phyloP scores from a whole-genome alignment of 1,284 basidiomycete species.

The Leccinum discolor region DNA sequence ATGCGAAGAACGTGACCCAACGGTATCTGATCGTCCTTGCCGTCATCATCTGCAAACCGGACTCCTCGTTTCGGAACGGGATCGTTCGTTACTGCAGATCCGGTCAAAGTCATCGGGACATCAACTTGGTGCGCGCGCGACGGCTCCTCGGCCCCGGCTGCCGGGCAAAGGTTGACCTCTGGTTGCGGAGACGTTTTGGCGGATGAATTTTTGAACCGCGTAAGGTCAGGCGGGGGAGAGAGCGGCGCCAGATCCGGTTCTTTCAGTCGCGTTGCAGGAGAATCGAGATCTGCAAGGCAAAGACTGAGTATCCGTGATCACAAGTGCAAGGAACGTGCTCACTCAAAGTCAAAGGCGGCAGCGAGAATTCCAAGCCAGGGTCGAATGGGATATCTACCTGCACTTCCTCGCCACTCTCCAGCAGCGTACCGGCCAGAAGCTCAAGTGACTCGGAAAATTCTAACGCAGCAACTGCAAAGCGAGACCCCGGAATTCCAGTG shows the following conservation, averaged over 20 bases:
- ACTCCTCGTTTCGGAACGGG: conserved; percentile 57
- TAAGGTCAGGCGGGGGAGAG: background rate
- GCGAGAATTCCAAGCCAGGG: conserved; percentile 16
- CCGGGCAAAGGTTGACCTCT: background rate
- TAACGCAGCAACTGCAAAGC: conserved; percentile 68
- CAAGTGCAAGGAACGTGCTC: conserved; percentile 7
- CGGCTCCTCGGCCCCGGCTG: background rate
- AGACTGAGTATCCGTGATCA: conserved; percentile 13
- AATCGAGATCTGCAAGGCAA: conserved; percentile 22
- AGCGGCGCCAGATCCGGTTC: conserved; percentile 4
- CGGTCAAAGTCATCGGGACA: conserved; percentile 8
- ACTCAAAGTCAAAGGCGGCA: conserved; percentile 19
- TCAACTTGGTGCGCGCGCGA: conserved; percentile 5
- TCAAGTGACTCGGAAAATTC: conserved; percentile 71
- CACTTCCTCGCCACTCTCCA: conserved; percentile 16
- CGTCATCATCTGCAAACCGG: conserved; percentile 63
- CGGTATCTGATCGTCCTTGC: conserved; percentile 66
- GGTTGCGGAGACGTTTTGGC: background rate
- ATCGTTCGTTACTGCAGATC: conserved; percentile 14
- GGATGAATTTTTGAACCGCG: conserved; percentile 7
- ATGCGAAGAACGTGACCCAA: conserved; percentile 66
- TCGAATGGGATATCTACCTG: conserved; percentile 12
- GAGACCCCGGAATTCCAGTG: conserved; percentile 45
- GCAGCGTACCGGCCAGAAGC: conserved; percentile 47
- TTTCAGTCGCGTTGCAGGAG: conserved; percentile 12